phyloP scores from a whole-genome alignment of 306 rosid genomes.

The Vigna radiata region DNA sequence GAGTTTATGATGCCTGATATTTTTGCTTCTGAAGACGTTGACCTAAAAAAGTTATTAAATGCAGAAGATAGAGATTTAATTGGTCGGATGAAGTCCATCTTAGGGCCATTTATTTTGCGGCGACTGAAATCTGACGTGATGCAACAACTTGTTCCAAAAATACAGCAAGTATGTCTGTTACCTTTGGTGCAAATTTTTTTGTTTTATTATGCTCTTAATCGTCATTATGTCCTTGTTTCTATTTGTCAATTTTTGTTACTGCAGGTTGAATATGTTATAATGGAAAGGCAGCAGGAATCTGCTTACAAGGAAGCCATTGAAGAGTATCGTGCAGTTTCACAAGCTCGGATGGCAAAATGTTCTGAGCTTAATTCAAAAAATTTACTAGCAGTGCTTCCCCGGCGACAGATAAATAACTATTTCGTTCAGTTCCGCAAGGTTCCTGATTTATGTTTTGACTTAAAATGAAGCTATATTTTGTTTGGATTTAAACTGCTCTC shows the following conservation, averaged over 20 bases:
- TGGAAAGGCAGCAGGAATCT: slow-evolving; percentile 80
- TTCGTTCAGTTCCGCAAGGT: slow-evolving; percentile 99
- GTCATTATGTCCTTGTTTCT: slow-evolving; percentile 31
- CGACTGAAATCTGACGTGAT: slow-evolving; percentile 96
- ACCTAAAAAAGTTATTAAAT: slow-evolving; percentile 83
- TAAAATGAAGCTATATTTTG: not conserved
- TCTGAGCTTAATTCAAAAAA: slow-evolving; percentile 52
- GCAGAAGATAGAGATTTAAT: slow-evolving; percentile 83
- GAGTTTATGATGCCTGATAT: slow-evolving; percentile 99
- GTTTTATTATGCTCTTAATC: not conserved
- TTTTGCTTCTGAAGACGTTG: slow-evolving; percentile 85
- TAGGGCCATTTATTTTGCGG: slow-evolving; percentile 95
- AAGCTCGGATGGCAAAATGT: slow-evolving; percentile 68
- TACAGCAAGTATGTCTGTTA: slow-evolving; percentile 66
- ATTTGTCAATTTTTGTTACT: slow-evolving; percentile 39
- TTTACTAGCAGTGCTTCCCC: slow-evolving; percentile 64
- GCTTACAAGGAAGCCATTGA: slow-evolving; percentile 93
- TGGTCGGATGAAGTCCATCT: slow-evolving; percentile 89
- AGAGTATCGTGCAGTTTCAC: slow-evolving; percentile 87
- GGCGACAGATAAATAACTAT: slow-evolving; percentile 88
- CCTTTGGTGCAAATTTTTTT: slow-evolving; percentile 23
- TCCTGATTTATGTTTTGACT: slow-evolving; percentile 33
- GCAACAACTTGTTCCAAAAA: slow-evolving; percentile 97
- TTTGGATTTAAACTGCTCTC: not conserved
- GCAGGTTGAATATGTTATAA: slow-evolving; percentile 87